These are phyloP conservation scores for Thielaviopsis euricoi DNA, from an alignment of 2,329 filamentous ascomycete genomes.

Conservation along the genomic window DNA sequence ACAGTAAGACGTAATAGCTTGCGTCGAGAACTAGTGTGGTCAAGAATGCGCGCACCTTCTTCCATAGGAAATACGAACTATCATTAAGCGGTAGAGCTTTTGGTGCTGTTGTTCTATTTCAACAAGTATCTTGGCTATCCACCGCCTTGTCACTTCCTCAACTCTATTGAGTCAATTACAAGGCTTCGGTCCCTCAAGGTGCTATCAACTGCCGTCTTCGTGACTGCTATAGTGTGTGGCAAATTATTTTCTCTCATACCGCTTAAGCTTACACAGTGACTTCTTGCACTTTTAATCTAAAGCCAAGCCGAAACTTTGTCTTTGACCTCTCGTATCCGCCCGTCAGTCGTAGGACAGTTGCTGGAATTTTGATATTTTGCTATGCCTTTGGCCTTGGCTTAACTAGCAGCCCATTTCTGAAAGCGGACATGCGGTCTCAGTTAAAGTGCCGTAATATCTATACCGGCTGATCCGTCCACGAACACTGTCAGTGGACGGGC, in stretches of 20 bases:
- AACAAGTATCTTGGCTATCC: no score
- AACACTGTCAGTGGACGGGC: background rate
- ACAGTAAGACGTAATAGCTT: no score
- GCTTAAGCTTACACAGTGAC: background rate
- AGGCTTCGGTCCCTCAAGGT: background rate
- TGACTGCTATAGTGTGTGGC: background rate
- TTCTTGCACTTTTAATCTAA: background rate
- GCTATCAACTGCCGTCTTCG: no score
- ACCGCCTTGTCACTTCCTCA: background rate
- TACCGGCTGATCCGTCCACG: background rate
- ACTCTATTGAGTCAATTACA: background rate
- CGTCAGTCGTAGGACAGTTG: background rate
- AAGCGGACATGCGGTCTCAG: background rate
- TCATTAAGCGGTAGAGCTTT: no score
- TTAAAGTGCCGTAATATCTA: background rate
- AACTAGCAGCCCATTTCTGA: background rate
- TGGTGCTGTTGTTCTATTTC: no score
- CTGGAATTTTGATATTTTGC: background rate
- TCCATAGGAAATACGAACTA: no score
- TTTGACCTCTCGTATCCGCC: no score
- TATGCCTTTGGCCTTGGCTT: background rate
- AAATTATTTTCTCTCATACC: background rate
- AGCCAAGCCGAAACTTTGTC: background rate
- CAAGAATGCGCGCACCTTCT: no score
- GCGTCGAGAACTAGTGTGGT: no score